Percentiles rank a stretch among this genome's conserved stretches.
Evolutionary conservation across 2,329 filamentous ascomycete genomes (phyloP).

Genomic region (Colletotrichum theobromicola): DNA sequence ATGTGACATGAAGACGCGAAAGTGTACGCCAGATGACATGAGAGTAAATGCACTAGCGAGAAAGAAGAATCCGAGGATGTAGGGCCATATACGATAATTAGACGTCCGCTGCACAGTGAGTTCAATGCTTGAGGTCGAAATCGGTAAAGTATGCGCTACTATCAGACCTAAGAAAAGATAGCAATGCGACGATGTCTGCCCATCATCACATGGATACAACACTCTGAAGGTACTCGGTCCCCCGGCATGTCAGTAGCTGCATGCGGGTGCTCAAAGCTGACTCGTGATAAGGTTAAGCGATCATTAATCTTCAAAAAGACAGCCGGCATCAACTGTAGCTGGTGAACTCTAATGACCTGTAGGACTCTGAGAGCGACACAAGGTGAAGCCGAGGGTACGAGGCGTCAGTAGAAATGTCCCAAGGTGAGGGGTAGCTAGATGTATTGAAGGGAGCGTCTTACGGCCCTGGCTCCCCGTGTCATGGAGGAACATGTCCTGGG

Average conservation of each 20-base stretch:
- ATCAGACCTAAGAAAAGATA: neutral
- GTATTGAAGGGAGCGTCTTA: neutral
- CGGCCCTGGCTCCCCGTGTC: neutral
- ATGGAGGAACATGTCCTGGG: neutral
- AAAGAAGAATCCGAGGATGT: neutral
- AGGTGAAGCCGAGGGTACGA: neutral
- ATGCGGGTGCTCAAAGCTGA: neutral
- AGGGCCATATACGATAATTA: neutral
- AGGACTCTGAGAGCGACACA: neutral
- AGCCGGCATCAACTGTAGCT: neutral
- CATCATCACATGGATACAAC: neutral
- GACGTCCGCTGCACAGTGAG: neutral
- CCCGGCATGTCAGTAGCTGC: neutral
- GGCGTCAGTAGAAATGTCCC: neutral
- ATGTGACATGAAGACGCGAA: neutral
- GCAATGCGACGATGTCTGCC: neutral
- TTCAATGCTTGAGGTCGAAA: neutral
- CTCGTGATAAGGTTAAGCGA: neutral
- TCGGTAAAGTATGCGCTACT: neutral
- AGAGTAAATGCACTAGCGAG: neutral
- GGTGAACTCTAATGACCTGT: neutral
- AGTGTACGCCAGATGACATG: neutral
- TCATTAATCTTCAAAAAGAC: neutral
- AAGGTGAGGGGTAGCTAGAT: neutral
- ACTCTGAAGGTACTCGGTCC: neutral